phyloP scores from a whole-genome alignment of 495 filamentous ascomycete genomes.

The Evansstolkia leycettana region DNA sequence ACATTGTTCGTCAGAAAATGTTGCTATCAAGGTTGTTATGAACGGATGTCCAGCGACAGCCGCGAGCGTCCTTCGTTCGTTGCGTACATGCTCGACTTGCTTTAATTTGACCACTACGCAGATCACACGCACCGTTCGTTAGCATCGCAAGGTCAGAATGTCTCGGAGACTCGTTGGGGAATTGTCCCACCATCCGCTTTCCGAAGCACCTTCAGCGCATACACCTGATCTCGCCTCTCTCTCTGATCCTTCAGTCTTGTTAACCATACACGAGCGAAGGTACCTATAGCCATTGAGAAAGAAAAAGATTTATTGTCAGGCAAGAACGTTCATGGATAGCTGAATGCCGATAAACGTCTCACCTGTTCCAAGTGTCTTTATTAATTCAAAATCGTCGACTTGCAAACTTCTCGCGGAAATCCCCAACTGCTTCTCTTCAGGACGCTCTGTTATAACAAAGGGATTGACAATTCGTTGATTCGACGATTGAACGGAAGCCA shows the following conservation, averaged over 20 bases:
- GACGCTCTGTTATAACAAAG: conserved; percentile 38
- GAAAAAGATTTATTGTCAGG: conserved; percentile 18
- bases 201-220: conserved; percentile 85
- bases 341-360: conserved; percentile 10
- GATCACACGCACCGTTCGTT: conserved; percentile 6
- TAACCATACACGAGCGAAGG: conserved; percentile 92
- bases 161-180: not conserved
- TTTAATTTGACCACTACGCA: conserved; percentile 79
- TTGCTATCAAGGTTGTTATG: conserved; percentile 81
- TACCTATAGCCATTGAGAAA: conserved; percentile 44
- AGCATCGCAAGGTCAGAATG: conserved; percentile 4
- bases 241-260: conserved; percentile 50
- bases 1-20: conserved; percentile 80
- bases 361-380: conserved; percentile 91
- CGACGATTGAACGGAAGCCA: conserved; percentile 32
- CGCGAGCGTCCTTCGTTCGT: conserved; percentile 78
- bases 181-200: conserved; percentile 61
- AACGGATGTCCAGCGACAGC: conserved; percentile 89
- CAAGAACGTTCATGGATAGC: conserved; percentile 7
- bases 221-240: conserved; percentile 57
- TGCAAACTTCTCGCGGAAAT: conserved; percentile 40
- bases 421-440: conserved; percentile 46
- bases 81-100: conserved; percentile 94
- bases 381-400: conserved; percentile 65
- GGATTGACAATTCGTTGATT: conserved; percentile 37